phyloP scores from a whole-genome alignment of 228 moss, liverwort and hornwort genomes.

The Sphagnum magellanicum region DNA sequence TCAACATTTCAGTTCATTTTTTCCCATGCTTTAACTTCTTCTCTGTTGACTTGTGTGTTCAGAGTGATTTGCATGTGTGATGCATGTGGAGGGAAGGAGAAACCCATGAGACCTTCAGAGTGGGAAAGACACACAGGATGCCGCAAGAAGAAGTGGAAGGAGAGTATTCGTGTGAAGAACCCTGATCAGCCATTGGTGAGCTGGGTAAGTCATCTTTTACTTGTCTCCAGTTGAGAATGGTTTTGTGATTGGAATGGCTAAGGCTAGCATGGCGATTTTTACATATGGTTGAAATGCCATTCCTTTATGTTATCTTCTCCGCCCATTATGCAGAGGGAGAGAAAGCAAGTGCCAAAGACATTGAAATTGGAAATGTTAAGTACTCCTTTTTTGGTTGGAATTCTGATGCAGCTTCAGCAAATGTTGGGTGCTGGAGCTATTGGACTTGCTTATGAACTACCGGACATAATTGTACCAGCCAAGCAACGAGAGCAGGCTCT shows the following conservation, averaged over 20 bases:
- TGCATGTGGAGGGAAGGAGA: constrained; percentile 55
- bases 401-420: constrained; percentile 56
- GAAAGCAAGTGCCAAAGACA: too few relatives aligned
- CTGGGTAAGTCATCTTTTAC: constrained; percentile 50
- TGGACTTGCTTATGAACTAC: constrained; percentile 87
- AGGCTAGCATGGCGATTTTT: too few relatives aligned
- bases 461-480: constrained; percentile 63
- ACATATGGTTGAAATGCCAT: too few relatives aligned
- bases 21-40: too few relatives aligned
- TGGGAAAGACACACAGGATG: constrained; percentile 99
- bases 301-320: too few relatives aligned
- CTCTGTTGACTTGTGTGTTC: too few relatives aligned
- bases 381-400: neutral
- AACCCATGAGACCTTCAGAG: constrained; percentile 93
- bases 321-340: too few relatives aligned
- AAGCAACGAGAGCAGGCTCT: constrained; percentile 78
- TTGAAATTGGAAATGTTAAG: too few relatives aligned
- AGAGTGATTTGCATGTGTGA: constrained; percentile 84
- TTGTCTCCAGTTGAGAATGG: too few relatives aligned
- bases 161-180: constrained; percentile 76
- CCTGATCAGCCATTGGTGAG: constrained; percentile 68
- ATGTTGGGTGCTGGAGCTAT: constrained; percentile 72
- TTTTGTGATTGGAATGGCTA: too few relatives aligned
- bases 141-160: constrained; percentile 99
- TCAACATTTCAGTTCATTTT: too few relatives aligned